Evolutionary conservation across 2,329 filamentous ascomycete genomes (phyloP), one percentile per base, ranked within the genome.

Genomic region (Cephalotrichum gorgonifer): DNA sequence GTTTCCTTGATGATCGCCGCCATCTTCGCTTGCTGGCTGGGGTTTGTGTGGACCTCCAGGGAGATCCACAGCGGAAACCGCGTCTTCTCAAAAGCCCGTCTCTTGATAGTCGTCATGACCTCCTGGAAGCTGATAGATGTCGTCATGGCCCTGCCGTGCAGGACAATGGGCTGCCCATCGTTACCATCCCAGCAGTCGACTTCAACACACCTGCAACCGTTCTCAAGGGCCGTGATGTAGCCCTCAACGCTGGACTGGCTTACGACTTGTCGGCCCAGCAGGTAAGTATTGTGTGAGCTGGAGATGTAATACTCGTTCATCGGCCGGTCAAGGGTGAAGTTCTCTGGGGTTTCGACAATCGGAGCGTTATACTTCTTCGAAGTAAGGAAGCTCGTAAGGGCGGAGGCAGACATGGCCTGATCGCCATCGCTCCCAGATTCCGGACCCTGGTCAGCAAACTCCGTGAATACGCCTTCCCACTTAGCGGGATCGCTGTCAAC

Each of bases 221-320:
- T 85, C 54, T 87, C 83, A 6, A 98, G 76, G 3, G 90, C 88
- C 8, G 83, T 82, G 57, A 97, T 94, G 67, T 98, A 98, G 41
- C 89, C 89, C 64, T 98, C 93, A 2, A 94, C 86, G 60, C 90
- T 97, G 2, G 93, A 96, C 42, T 86, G 79, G 26, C 91, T 91
- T 11, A 83, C 85, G 2, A 97, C 83, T 64, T 98, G 93, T 48
- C 90, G 83, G 14, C 93, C 93, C 4, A 94, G 74, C 1, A 98
- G 81, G 60, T 98, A 98, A 0, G 93, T 98, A 66, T 98, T 98
- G 73, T 98, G 93, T 2, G 93, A 97, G 70, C 90, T 96, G 1
- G 91, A 97, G 56, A 98, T 93, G 71, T 89, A 96, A 66, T 98
- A 98, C 62, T 97, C 91, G 62, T 95, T 95, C 63, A 97, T 72